A percentile compares a stretch with the other conserved stretches of the same genome.
Conservation (phyloP, 164 flowering plant genomes). For the Protea cynaroides region DNA sequence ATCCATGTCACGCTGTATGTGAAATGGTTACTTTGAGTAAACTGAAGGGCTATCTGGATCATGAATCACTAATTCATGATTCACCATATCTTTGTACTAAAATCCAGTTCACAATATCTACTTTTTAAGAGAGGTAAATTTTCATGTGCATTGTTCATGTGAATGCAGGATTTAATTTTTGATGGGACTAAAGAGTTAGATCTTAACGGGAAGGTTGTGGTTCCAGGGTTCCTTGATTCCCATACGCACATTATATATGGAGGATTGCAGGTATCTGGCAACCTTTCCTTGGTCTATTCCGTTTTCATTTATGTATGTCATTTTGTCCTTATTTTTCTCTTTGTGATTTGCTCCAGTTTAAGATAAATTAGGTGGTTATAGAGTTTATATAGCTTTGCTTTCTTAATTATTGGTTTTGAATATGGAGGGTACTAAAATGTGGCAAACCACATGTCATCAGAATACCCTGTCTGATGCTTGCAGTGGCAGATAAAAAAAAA, state of each 20-base stretch:
- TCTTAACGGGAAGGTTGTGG: conserved; percentile 72
- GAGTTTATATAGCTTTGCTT: no score
- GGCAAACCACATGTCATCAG: no score
- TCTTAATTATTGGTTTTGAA: no score
- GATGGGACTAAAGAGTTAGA: conserved; percentile 42
- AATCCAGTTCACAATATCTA: neutral
- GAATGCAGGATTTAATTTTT: conserved; percentile 54
- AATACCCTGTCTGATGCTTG: no score
- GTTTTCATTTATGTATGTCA: neutral
- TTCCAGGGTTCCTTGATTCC: conserved; percentile 96
- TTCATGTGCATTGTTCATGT: conserved; percentile 5
- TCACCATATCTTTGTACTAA: no score
- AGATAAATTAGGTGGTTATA: neutral
- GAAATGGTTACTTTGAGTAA: no score
- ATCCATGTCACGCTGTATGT: no score
- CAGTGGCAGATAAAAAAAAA: no score
- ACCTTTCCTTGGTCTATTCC: neutral
- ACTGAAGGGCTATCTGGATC: no score
- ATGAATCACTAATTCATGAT: no score
- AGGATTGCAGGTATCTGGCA: conserved; percentile 69
- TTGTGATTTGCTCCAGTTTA: neutral
- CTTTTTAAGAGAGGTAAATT: neutral
- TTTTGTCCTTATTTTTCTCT: neutral
- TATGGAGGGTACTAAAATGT: no score
- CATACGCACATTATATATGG: conserved; percentile 79